Base-by-base conservation (phyloP, 768 basidiomycete species). In the Russula emetica region DNA sequence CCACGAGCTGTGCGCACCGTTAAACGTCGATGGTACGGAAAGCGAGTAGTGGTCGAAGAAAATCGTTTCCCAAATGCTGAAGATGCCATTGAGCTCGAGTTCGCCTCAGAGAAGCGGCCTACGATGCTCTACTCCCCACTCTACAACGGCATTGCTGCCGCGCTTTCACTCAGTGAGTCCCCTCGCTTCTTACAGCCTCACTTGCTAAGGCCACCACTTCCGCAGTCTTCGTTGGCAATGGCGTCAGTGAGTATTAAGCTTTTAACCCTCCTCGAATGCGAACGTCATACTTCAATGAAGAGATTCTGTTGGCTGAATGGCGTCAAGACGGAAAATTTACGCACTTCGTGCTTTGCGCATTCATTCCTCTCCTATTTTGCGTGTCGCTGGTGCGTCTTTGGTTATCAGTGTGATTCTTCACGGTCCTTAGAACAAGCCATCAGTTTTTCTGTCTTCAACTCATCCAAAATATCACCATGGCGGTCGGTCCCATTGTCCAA, bases 151-250 rank as follows among this genome's bases (percentile, higher is more conserved):
- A 32, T 75, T 16, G 74, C 76, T 3, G 74, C 71, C 10, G 76
- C 71, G 2, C 62, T 76, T 67, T 70, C 72, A 13, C 60, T 75
- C 18, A 68, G 75, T 75, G 64, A 61, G 75, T 34, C 18, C 3
- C 49, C 22, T 20, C 22, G 20, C 32, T 47, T 62, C 16, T 16
- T 36, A 28, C 18, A 45, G 49, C 20, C 47, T 52, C 59, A 66
- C 58, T 42, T 51, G 14, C 58, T 50, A 34, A 54, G 42, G 14
- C 32, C 44, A 20, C 11, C 26, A 57, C 78, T 5, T 74, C 32
- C n/a, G 5, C 81, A 68, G 83, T 86, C 40, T 88, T 89, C 70
- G 78, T 87, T 14, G 84, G 85, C 0, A 86, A 83, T 69, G 85
- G 84, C 53, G 51, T 87, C 69, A 84, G 83, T 68, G 42, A 61